Evolutionary conservation across 345 rosid species (phyloP).

Genomic region (Populus alba): DNA sequence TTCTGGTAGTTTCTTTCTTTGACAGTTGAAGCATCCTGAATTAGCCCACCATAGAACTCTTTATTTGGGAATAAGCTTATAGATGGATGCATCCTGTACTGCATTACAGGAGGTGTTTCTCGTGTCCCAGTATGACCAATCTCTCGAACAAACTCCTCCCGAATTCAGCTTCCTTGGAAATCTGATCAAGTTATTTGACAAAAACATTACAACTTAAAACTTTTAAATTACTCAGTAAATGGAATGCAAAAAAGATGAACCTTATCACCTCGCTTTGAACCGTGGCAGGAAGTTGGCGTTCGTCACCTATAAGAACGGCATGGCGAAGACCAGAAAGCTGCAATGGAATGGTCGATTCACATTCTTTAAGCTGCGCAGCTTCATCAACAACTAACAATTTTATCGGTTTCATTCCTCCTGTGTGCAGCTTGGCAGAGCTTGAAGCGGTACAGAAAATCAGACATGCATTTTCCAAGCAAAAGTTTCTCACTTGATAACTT

Average conservation of each 20-base stretch:
- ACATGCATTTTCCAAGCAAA: slow-evolving; percentile 36
- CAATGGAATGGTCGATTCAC: slow-evolving; percentile 48
- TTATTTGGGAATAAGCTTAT: slow-evolving; percentile 29
- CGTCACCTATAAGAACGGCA: slow-evolving; percentile 50
- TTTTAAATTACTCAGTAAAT: background rate
- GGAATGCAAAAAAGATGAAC: background rate
- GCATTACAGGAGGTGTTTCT: slow-evolving; percentile 28
- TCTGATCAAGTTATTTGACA: background rate
- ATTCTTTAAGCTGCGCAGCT: slow-evolving; percentile 60
- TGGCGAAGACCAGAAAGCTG: slow-evolving; percentile 42
- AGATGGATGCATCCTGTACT: slow-evolving; percentile 40
- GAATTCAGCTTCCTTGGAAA: slow-evolving; percentile 17
- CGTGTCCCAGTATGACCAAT: slow-evolving; percentile 10
- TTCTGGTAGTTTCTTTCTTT: slow-evolving; percentile 7
- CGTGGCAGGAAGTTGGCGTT: slow-evolving; percentile 51
- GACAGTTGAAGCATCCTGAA: slow-evolving; percentile 21
- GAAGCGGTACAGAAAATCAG: slow-evolving; percentile 48
- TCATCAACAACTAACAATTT: slow-evolving; percentile 45
- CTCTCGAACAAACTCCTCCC: slow-evolving; percentile 39
- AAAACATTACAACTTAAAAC: background rate
- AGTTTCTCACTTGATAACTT: background rate
- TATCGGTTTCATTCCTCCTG: slow-evolving; percentile 12
- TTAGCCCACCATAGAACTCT: slow-evolving; percentile 19
- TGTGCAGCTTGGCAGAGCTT: slow-evolving; percentile 35
- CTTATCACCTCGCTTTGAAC: slow-evolving; percentile 35